Conservation (phyloP, 192 early-diverging fungal species). For the Umbelopsis vinacea region DNA sequence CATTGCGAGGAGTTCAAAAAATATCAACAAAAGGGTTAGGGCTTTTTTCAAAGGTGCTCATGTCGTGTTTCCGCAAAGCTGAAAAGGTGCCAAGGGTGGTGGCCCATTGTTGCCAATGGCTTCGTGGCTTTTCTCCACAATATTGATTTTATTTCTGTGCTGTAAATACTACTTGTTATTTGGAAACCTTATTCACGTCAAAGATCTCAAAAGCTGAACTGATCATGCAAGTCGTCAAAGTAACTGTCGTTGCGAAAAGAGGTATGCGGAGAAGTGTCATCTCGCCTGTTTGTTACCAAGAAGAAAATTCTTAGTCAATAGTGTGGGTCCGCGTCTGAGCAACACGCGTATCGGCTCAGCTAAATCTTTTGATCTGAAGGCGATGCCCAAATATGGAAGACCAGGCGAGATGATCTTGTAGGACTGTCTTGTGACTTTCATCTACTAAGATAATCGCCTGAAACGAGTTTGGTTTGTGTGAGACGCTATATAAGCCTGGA, state of each 20-base stretch:
- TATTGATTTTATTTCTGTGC: not conserved
- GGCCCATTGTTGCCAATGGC: too few relatives aligned
- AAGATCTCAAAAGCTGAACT: not conserved
- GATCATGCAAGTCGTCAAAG: too few relatives aligned
- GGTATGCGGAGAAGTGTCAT: not conserved
- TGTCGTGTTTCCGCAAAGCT: not conserved
- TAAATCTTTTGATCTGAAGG: not conserved
- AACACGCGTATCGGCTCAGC: not conserved
- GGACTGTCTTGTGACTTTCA: conserved; percentile 23
- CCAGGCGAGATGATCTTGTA: conserved; percentile 18
- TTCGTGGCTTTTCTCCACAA: too few relatives aligned
- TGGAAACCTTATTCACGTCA: not conserved
- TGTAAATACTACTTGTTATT: not conserved
- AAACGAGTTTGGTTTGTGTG: conserved; percentile 17
- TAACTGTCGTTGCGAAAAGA: too few relatives aligned
- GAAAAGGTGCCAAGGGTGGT: too few relatives aligned
- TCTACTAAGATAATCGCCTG: conserved; percentile 23
- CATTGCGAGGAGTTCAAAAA: too few relatives aligned
- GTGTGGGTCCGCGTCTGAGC: not conserved
- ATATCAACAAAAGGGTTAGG: not conserved
- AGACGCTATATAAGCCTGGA: conserved; percentile 13
- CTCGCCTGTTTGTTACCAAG: not conserved
- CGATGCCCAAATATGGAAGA: conserved; percentile 20
- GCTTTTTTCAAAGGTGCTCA: not conserved
- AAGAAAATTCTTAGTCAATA: not conserved